A percentile compares a stretch with the other conserved stretches of the same genome.
These are phyloP conservation scores for Diaporthe sp. DNA, from an alignment of 2,329 filamentous ascomycete genomes.

Conservation along the genomic window DNA sequence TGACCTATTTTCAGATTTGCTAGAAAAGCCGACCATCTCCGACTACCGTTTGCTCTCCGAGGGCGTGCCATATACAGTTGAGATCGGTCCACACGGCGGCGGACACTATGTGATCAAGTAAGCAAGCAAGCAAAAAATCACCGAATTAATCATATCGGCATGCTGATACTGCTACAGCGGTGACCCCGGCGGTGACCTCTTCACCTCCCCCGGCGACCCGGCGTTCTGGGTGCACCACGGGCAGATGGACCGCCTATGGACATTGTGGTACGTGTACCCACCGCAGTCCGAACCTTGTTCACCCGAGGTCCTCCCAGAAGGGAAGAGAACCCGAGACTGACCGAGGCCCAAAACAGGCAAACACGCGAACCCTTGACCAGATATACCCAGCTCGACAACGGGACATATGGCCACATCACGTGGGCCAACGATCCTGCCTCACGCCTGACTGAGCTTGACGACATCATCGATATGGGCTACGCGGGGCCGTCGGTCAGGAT, in stretches of 20 bases:
- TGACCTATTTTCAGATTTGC: neutral
- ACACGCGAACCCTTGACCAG: neutral
- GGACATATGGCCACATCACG: slow-evolving; percentile 12
- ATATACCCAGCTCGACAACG: neutral
- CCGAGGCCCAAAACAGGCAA: slow-evolving; percentile 32
- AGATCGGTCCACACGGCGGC: slow-evolving; percentile 29
- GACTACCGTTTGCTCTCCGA: slow-evolving; percentile 32
- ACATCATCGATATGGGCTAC: slow-evolving; percentile 11
- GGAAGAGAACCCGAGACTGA: neutral
- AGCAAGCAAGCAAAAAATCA: neutral
- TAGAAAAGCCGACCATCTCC: slow-evolving; percentile 32
- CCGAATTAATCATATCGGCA: neutral
- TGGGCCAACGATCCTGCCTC: slow-evolving; percentile 4
- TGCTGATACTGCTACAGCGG: slow-evolving; percentile 20
- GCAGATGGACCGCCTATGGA: slow-evolving; percentile 41
- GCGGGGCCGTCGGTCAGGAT: slow-evolving; percentile 19
- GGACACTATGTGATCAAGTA: slow-evolving; percentile 30
- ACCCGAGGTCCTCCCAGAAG: neutral
- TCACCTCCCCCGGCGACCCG: slow-evolving; percentile 40
- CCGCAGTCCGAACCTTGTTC: neutral
- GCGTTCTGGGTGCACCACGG: slow-evolving; percentile 48
- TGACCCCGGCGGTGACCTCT: slow-evolving; percentile 9
- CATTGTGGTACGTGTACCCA: slow-evolving; percentile 29
- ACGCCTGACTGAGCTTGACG: neutral
- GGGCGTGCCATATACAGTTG: neutral